Percentiles rank a stretch among this genome's conserved stretches.
Conservation (phyloP, 768 basidiomycete species). For the Leccinum uliginosum region DNA sequence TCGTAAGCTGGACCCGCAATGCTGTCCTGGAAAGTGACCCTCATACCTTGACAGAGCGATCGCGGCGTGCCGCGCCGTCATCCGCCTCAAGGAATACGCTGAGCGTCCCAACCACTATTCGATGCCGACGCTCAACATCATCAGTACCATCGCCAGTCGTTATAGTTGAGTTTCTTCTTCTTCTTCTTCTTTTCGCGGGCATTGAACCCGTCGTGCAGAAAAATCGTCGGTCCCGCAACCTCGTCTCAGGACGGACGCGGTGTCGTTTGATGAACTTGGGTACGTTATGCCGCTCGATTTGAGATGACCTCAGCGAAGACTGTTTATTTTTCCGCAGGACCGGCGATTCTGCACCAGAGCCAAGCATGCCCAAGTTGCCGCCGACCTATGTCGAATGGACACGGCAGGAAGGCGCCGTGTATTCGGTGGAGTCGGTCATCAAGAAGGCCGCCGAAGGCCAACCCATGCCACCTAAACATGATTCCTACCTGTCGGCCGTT, state of each 20-base stretch:
- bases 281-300: constrained; percentile 2
- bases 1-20: constrained; percentile 40
- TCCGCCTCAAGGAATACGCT: constrained; percentile 57
- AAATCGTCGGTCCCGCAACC: constrained; percentile 10
- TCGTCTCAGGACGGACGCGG: constrained; percentile 7
- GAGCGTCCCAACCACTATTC: constrained; percentile 15
- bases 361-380: constrained; percentile 12
- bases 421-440: constrained; percentile 3
- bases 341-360: constrained; percentile 4
- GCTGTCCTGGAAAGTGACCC: background rate
- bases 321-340: constrained; percentile 2
- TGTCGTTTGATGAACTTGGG: constrained; percentile 20
- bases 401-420: background rate
- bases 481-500: constrained; percentile 3
- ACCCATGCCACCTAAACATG: background rate
- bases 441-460: constrained; percentile 8
- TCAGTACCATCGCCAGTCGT: constrained; percentile 17
- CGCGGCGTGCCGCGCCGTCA: constrained; percentile 64
- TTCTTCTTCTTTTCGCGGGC: background rate
- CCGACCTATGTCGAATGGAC: constrained; percentile 16
- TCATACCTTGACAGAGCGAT: constrained; percentile 18
- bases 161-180: constrained; percentile 8
- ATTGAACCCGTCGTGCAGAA: constrained; percentile 10
- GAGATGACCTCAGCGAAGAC: background rate
- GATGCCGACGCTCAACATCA: constrained; percentile 21